phyloP scores from a whole-genome alignment of 371 early-diverging fungal genomes.

The Phascolomyces articulosus region DNA sequence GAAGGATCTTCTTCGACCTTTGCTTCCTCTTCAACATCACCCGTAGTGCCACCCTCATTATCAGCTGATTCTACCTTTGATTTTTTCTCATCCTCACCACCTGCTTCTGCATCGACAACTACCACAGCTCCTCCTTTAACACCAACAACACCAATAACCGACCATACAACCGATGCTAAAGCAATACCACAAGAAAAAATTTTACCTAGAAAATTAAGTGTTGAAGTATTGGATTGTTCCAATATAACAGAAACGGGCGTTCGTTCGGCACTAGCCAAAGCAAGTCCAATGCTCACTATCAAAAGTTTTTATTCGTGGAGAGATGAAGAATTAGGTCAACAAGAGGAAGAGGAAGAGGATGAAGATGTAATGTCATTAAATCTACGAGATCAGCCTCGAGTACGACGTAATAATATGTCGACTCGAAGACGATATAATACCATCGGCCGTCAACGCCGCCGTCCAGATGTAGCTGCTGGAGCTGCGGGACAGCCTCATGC shows the following conservation, averaged over 20 bases:
- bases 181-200: background rate
- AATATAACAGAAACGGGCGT: conserved; percentile 48
- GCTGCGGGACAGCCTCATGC: conserved; percentile 22
- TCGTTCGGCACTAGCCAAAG: conserved; percentile 31
- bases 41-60: background rate
- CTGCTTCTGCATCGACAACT: background rate
- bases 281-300: conserved; percentile 38
- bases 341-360: too few relatives aligned
- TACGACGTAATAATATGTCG: background rate
- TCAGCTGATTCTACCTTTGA: background rate
- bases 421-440: conserved; percentile 17
- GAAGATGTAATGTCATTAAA: conserved; percentile 1
- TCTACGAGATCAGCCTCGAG: background rate
- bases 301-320: conserved; percentile 50
- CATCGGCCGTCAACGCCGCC: conserved; percentile 16
- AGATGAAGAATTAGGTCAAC: background rate
- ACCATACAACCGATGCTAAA: background rate
- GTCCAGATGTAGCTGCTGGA: conserved; percentile 8
- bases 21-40: conserved; percentile 8
- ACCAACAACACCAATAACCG: too few relatives aligned
- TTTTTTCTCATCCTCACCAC: conserved; percentile 3
- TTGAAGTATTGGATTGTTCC: conserved; percentile 49
- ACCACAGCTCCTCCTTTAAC: background rate
- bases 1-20: conserved; percentile 11
- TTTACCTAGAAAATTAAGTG: conserved; percentile 18